These are phyloP conservation scores for Cylindrotheca closterium DNA, from an alignment of 108 stramenopile genomes.

Conservation along the genomic window DNA sequence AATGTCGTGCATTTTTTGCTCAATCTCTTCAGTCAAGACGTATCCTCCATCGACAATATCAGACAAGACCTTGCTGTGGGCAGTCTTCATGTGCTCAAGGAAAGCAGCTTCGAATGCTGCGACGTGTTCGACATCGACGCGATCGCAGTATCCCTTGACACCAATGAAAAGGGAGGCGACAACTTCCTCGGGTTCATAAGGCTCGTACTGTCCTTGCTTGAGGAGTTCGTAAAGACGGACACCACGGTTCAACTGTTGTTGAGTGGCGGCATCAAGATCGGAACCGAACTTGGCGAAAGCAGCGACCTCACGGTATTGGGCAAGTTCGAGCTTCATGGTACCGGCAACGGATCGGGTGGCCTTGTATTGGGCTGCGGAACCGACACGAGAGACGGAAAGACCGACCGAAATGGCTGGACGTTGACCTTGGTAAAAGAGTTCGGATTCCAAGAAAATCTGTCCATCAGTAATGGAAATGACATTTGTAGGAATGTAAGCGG, in stretches of 20 bases:
- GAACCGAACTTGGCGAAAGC: slow-evolving; percentile 99
- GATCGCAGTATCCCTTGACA: slow-evolving; percentile 99
- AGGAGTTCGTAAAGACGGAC: slow-evolving; percentile 99
- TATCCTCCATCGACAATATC: slow-evolving; percentile 89
- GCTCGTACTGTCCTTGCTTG: slow-evolving; percentile 99
- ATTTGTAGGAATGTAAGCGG: slow-evolving; percentile 99
- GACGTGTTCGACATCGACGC: slow-evolving; percentile 96
- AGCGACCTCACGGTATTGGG: slow-evolving; percentile 99
- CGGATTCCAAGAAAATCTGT: slow-evolving; percentile 99
- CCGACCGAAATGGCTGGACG: slow-evolving; percentile 99
- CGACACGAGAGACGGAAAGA: slow-evolving; percentile 98
- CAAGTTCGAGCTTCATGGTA: slow-evolving; percentile 99
- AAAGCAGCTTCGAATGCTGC: slow-evolving; percentile 95
- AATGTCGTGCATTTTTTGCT: slow-evolving; percentile 85
- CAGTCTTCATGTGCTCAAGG: slow-evolving; percentile 93
- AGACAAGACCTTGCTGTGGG: slow-evolving; percentile 84
- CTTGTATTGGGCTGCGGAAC: slow-evolving; percentile 99
- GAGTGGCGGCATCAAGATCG: slow-evolving; percentile 98
- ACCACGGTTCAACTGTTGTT: slow-evolving; percentile 99
- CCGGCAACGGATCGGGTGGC: slow-evolving; percentile 99
- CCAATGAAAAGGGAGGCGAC: slow-evolving; percentile 98
- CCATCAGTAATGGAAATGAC: slow-evolving; percentile 99
- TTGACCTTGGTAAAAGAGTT: slow-evolving; percentile 99
- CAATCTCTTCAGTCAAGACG: slow-evolving; percentile 75
- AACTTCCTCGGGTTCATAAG: slow-evolving; percentile 98